Conservation (phyloP, 345 rosid genomes). For the Citrus sinensis region DVS_A1.0 CM039162.1:10703001-10703500, state of each 20-base stretch:
- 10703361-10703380: conserved; percentile 21
- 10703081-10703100: no score
- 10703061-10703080: not conserved
- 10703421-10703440: conserved; percentile 21
- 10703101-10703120: conserved; percentile 26
- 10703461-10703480: conserved; percentile 13
- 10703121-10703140: conserved; percentile 27
- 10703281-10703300: no score
- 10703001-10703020: conserved; percentile 29
- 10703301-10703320: not conserved
- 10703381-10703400: conserved; percentile 22
- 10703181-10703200: conserved; percentile 15
- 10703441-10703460: conserved; percentile 21
- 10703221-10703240: not conserved
- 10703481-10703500: conserved; percentile 10
- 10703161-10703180: conserved; percentile 18
- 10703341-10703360: conserved; percentile 11
- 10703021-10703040: conserved; percentile 16
- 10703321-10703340: not conserved
- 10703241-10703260: not conserved
- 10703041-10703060: not conserved
- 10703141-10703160: conserved; percentile 16
- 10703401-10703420: conserved; percentile 24
- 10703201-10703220: conserved; percentile 36
- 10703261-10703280: no score